Evolutionary conservation across 495 filamentous ascomycete genomes (phyloP).

Genomic region (Apodospora peruviana): DNA sequence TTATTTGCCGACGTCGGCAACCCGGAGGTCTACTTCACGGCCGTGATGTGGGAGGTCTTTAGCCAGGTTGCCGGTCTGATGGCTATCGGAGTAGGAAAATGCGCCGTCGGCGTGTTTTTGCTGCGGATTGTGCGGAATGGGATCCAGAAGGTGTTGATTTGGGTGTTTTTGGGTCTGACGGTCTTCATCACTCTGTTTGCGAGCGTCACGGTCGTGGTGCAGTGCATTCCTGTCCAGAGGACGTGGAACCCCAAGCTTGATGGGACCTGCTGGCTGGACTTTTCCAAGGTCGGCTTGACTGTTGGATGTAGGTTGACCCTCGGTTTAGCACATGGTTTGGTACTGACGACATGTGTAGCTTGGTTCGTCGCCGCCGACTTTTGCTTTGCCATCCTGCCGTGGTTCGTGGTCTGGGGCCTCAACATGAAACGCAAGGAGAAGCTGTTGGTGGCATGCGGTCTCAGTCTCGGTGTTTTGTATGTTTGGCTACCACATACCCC

Average conservation of each 20-base stretch:
- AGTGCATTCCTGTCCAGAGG: slow-evolving; percentile 3
- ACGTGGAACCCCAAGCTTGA: slow-evolving; percentile 1
- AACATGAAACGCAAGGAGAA: slow-evolving; percentile 6
- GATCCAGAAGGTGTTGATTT: background rate
- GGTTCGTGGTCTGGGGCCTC: slow-evolving; percentile 4
- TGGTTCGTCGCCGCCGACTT: slow-evolving; percentile 5
- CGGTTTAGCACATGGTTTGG: background rate
- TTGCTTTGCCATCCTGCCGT: slow-evolving; percentile 1
- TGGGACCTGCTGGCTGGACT: slow-evolving; percentile 1
- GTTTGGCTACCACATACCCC: background rate
- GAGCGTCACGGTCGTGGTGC: slow-evolving; percentile 3
- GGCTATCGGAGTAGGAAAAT: slow-evolving; percentile 2
- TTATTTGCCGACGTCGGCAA: slow-evolving; percentile 1
- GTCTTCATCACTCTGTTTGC: slow-evolving; percentile 4
- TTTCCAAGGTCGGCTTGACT: slow-evolving; percentile 4
- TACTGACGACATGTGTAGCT: background rate
- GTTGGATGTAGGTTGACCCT: background rate
- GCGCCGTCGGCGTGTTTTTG: slow-evolving; percentile 2
- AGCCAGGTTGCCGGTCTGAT: slow-evolving; percentile 2
- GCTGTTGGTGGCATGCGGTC: slow-evolving; percentile 2
- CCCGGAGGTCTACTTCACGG: background rate
- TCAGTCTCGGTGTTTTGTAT: slow-evolving; percentile 5
- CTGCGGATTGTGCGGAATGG: background rate
- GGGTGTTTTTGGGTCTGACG: background rate
- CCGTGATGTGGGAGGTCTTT: slow-evolving; percentile 4